Base-by-base conservation (phyloP, 2,329 filamentous ascomycete genomes). In the Blumeria hordei region DNA sequence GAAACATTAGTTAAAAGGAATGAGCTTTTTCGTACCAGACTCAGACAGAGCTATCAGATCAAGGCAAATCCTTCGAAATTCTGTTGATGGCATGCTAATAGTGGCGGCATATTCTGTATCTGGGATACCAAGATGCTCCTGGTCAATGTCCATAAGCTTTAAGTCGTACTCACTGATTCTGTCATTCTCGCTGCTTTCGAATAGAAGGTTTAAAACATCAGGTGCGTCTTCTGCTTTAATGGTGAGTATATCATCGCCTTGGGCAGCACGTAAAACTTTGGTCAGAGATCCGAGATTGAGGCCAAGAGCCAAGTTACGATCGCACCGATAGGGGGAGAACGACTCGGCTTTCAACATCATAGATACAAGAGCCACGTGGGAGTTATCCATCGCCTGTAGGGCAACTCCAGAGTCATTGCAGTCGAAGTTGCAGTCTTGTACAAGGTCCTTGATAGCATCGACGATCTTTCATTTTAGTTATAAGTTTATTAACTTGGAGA, bases 341-440 rank as follows among this genome's bases (percentile, higher is more conserved):
- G 81, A 81, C 68, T 96, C 92, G 58, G 90, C 85, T 73, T 92
- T 92, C 69, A 98, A 84, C 76, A 94, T 81, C 92, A 98, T 98
- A 61, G 92, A 95, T 55, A 98, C 92, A 55, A 98, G 85, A 59
- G 92, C 92, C 64, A 98, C 92, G 72, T 98, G 92, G 53, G 88
- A 96, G 79, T 96, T 98, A 76, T 98, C 92, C 93, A 98, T 98
- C 66, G 92, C 92, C 72, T 98, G 92, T 56, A 98, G 85, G 54
- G 90, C 88, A 66, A 98, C 92, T 59, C 92, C 92, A 55, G 87
- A 90, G 76, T 98, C 93, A 83, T 96, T 98, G 83, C 93, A 98
- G 77, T 98, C 92, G 73, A 98, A 98, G 74, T 98, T 98, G 81
- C 92, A 98, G 73, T 98, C 92, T 71, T 96, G 92, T 55, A 98